These are phyloP conservation scores for Collybiopsis confluens DNA, from an alignment of 768 basidiomycete genomes.

Conservation along the genomic window DNA sequence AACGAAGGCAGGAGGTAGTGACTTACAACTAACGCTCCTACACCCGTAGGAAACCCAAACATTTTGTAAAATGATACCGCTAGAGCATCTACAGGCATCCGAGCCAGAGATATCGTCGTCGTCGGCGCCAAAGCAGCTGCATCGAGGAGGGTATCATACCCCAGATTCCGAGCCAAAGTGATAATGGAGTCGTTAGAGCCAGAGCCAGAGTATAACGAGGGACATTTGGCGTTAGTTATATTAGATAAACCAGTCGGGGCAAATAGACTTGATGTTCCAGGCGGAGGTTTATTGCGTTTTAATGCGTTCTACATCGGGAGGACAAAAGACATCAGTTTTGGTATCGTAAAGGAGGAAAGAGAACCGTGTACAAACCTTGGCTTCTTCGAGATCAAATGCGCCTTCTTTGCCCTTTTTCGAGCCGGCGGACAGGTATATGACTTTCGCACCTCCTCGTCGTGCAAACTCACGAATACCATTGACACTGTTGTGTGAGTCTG, in stretches of 20 bases:
- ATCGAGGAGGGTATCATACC: slow-evolving; percentile 75
- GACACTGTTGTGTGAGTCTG: slow-evolving; percentile 82
- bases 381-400: slow-evolving; percentile 43
- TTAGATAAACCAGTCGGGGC: slow-evolving; percentile 81
- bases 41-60: slow-evolving; percentile 84
- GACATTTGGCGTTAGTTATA: slow-evolving; percentile 70
- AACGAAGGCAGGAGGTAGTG: neutral
- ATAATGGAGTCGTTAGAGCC: slow-evolving; percentile 46
- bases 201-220: slow-evolving; percentile 19
- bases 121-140: slow-evolving; percentile 79
- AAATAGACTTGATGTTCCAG: slow-evolving; percentile 51
- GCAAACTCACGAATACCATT: slow-evolving; percentile 80
- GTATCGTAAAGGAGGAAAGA: too few relatives aligned
- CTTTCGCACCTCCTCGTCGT: slow-evolving; percentile 43
- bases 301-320: neutral
- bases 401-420: slow-evolving; percentile 45
- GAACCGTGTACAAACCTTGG: slow-evolving; percentile 48
- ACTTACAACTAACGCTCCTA: slow-evolving; percentile 74
- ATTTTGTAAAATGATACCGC: slow-evolving; percentile 87
- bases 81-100: slow-evolving; percentile 75
- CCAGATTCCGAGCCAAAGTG: slow-evolving; percentile 58
- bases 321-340: too few relatives aligned
- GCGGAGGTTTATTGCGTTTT: neutral
- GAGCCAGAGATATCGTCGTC: slow-evolving; percentile 58
- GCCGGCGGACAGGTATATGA: slow-evolving; percentile 63